Evolutionary conservation across 768 basidiomycete genomes (phyloP), one percentile per base, ranked within the genome.

Genomic region (Sporobolomyces phaffii): DNA sequence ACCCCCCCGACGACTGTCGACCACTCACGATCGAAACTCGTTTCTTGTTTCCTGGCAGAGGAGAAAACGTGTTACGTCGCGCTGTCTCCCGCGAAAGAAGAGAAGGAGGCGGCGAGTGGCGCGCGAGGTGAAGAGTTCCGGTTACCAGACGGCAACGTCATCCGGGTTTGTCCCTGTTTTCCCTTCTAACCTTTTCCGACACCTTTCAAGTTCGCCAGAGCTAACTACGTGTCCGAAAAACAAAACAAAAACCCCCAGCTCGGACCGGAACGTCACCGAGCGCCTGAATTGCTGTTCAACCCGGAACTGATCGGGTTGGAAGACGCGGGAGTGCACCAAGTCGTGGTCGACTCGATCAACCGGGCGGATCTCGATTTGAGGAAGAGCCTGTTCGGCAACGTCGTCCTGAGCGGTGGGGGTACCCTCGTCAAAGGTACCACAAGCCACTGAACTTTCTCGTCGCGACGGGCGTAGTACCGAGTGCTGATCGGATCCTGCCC

Each of bases 51-150:
- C 1, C 20, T 1, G 38, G 45, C 51, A 72, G 70, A 99, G 78
- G 96, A 99, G 80, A 98, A 97, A 77, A 89, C 88, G 65, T 99
- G 94, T 76, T 98, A 99, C 80, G 82, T 98, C 60, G 91, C 96
- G 10, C 76, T 91, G 36, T 92, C 92, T 74, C 91, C 93, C 4
- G 81, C 84, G 3, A 97, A 98, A 78, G 96, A 98, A 77, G 93
- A 97, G 79, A 98, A 97, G 77, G 93, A 98, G 54, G 80, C 84
- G 1, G 58, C 62, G 20, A 43, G 64, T 56, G 75, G 64, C 13
- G 86, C 88, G 13, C 85, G 87, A 26, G 80, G 80, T 60, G 96
- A 97, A 77, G 90, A 91, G 72, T 98, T 96, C 79, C 84, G 85
- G 74, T 80, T 99, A 70, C 96, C 96, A 6, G 96, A 99, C 77